Conservation (phyloP, 1,284 basidiomycete species). For the Ganoderma lucidum region DNA sequence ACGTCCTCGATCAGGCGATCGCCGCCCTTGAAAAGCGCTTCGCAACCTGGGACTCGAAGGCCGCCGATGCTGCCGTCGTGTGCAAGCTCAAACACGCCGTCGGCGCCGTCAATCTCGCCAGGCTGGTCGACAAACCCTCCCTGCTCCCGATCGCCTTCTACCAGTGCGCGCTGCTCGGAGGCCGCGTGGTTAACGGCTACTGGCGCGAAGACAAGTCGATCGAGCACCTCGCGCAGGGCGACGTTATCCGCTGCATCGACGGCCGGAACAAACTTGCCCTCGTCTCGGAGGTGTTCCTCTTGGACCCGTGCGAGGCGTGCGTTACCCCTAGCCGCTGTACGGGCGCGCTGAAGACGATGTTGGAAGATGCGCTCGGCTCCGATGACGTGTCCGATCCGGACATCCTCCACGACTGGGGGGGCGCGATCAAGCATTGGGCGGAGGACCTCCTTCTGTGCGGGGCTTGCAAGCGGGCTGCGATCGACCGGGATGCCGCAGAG, state of each 20-base stretch:
- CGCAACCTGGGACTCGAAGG: not conserved
- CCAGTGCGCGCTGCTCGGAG: conserved; percentile 11
- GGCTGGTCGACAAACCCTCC: conserved; percentile 7
- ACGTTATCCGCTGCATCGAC: conserved; percentile 14
- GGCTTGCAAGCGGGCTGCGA: not conserved
- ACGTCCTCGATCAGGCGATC: not conserved
- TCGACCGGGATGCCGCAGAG: not conserved
- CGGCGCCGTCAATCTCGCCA: conserved; percentile 19
- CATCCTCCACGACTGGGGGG: not conserved
- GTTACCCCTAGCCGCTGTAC: not conserved
- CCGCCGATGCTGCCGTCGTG: not conserved
- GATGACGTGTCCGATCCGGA: not conserved
- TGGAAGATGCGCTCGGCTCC: not conserved
- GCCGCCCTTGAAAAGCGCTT: not conserved
- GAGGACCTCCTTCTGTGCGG: not conserved
- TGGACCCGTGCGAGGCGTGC: not conserved
- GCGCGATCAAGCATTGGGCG: not conserved
- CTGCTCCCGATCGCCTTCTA: conserved; percentile 16
- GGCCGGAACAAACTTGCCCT: not conserved
- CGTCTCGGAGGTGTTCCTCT: not conserved
- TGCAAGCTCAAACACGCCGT: not conserved
- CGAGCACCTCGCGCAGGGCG: conserved; percentile 5
- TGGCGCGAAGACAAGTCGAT: conserved; percentile 5
- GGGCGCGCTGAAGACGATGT: not conserved
- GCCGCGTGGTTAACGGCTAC: conserved; percentile 11